Percentiles rank a stretch among this genome's conserved stretches.
These are phyloP conservation scores for Boletus semigastroideus DNA, from an alignment of 1,284 basidiomycete species.

Conservation along the genomic window DNA sequence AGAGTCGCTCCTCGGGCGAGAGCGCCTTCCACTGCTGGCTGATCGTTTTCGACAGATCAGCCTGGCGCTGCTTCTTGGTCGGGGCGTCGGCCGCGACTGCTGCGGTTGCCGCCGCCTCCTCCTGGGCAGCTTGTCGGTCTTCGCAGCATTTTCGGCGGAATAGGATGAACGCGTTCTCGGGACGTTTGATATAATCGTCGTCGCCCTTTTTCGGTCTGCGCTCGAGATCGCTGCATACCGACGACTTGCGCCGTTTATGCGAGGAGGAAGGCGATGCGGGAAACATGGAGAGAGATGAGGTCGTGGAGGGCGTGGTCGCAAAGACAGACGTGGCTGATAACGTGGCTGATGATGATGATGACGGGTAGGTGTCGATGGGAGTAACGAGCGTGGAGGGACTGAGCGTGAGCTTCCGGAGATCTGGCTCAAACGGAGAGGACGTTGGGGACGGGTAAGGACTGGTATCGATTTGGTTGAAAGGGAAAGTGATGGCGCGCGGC, in stretches of 20 bases:
- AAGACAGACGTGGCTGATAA: constrained; percentile 39
- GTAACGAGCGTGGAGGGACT: constrained; percentile 44
- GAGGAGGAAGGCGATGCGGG: constrained; percentile 36
- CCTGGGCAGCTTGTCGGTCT: constrained; percentile 53
- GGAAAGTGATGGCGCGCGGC: constrained; percentile 73
- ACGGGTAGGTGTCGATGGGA: constrained; percentile 33
- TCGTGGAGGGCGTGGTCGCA: constrained; percentile 36
- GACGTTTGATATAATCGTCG: constrained; percentile 77
- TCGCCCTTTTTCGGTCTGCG: constrained; percentile 75
- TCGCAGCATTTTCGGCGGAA: constrained; percentile 76
- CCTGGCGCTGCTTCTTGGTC: constrained; percentile 53
- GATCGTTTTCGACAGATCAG: constrained; percentile 73
- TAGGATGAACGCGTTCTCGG: constrained; percentile 79
- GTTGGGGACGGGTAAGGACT: constrained; percentile 66
- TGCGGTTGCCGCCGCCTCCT: constrained; percentile 40
- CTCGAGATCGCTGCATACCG: constrained; percentile 54
- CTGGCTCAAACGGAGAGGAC: constrained; percentile 67
- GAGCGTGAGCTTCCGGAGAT: constrained; percentile 54
- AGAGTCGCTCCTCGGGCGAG: constrained; percentile 55
- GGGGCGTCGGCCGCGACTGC: constrained; percentile 27
- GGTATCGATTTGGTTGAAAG: constrained; percentile 50
- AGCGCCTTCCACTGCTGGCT: constrained; percentile 73
- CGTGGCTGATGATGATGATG: constrained; percentile 29
- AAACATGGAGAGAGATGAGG: constrained; percentile 29
- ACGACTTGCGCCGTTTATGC: constrained; percentile 64